A percentile compares a stretch with the other conserved stretches of the same genome.
phyloP scores from a whole-genome alignment of 805 yeast genomes.

The Candida maesae region DNA sequence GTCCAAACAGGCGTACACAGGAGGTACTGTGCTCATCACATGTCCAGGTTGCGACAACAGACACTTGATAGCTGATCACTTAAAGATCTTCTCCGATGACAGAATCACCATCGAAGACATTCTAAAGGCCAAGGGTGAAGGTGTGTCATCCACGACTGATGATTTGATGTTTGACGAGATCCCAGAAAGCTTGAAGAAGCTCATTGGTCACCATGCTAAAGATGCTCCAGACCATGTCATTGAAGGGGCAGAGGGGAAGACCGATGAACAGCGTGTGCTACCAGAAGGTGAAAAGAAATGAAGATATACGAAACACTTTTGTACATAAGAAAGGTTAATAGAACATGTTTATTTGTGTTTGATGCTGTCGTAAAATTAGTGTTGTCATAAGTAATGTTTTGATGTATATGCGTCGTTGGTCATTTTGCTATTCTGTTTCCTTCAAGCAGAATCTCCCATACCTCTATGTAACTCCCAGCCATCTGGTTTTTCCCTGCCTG shows the following conservation, averaged over 20 bases:
- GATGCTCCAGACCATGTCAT: slow-evolving; percentile 51
- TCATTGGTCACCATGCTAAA: slow-evolving; percentile 64
- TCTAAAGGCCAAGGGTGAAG: slow-evolving; percentile 70
- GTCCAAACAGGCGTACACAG: slow-evolving; percentile 85
- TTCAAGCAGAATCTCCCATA: slow-evolving; percentile 14
- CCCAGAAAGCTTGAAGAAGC: slow-evolving; percentile 47
- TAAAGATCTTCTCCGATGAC: slow-evolving; percentile 77
- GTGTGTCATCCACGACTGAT: slow-evolving; percentile 56
- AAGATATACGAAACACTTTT: not conserved
- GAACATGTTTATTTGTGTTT: no score
- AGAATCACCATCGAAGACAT: slow-evolving; percentile 78
- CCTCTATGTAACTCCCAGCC: slow-evolving; percentile 60
- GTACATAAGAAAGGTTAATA: no score
- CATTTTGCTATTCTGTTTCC: not conserved
- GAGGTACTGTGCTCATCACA: slow-evolving; percentile 82
- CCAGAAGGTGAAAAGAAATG: slow-evolving; percentile 6
- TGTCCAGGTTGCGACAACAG: slow-evolving; percentile 90
- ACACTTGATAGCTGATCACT: slow-evolving; percentile 87
- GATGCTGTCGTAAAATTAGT: no score
- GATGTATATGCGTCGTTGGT: not conserved
- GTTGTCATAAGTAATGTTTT: no score
- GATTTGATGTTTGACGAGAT: slow-evolving; percentile 70
- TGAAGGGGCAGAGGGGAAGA: not conserved
- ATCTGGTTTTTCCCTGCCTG: slow-evolving; percentile 52
- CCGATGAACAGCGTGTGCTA: not conserved